A percentile compares a stretch with the other conserved stretches of the same genome.
Evolutionary conservation across 2,329 filamentous ascomycete species (phyloP).

Genomic region (Aureobasidium sp.): DNA sequence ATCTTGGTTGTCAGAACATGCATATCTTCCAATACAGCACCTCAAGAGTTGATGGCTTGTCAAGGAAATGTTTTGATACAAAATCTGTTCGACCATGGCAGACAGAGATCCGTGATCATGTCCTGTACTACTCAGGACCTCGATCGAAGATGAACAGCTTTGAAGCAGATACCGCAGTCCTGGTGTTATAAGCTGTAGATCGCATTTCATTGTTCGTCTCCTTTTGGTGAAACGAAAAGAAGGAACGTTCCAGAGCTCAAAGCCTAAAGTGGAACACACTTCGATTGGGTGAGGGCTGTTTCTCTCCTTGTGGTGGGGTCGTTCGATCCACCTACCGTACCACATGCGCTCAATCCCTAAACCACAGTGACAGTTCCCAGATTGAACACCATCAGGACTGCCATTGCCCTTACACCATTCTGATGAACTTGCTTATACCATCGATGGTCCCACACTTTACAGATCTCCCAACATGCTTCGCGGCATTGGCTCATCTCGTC

Average conservation of each 20-base stretch:
- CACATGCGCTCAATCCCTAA: background rate
- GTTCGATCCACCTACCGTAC: background rate
- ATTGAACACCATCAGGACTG: background rate
- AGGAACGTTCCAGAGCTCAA: no score
- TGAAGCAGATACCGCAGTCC: background rate
- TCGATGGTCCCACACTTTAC: background rate
- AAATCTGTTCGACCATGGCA: background rate
- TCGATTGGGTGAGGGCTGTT: background rate
- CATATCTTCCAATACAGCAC: background rate
- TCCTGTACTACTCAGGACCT: background rate
- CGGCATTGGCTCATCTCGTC: background rate
- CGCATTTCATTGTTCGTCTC: background rate
- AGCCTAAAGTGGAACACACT: background rate
- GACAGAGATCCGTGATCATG: background rate
- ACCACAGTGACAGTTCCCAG: no score
- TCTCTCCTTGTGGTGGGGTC: background rate
- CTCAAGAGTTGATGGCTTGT: background rate
- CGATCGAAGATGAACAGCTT: background rate
- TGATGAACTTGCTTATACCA: background rate
- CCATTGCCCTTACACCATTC: background rate
- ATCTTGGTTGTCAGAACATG: background rate
- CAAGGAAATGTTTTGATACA: no score
- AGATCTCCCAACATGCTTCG: background rate
- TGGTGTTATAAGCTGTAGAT: background rate
- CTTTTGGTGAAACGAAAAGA: background rate